These are phyloP conservation scores for Linaria vulgaris DNA, from an alignment of 257 asterid genomes.

Conservation along the genomic window DNA sequence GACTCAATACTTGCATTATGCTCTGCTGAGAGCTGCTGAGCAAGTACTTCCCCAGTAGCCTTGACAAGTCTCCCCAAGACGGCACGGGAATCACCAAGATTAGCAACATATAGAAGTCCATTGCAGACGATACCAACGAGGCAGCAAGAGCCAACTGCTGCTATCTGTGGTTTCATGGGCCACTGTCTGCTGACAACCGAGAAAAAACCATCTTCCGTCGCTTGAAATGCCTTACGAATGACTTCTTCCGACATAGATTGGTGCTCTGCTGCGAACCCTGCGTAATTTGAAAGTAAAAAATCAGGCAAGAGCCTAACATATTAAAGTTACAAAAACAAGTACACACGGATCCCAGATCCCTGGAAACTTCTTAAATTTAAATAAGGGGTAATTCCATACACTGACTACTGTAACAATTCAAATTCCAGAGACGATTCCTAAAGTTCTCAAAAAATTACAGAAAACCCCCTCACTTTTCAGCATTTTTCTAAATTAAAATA, in stretches of 20 bases:
- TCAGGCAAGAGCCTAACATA: not conserved
- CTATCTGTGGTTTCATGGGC: slow-evolving; percentile 30
- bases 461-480: no score
- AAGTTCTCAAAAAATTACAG: not conserved
- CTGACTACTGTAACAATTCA: not conserved
- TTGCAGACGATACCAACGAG: slow-evolving; percentile 25
- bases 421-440: not conserved
- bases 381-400: not conserved
- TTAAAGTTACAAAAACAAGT: not conserved
- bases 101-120: slow-evolving; percentile 24
- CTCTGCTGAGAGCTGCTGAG: slow-evolving; percentile 32
- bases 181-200: slow-evolving; percentile 25
- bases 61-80: slow-evolving; percentile 31
- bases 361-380: not conserved
- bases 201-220: slow-evolving; percentile 36
- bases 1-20: slow-evolving; percentile 32
- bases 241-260: slow-evolving; percentile 29
- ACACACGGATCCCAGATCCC: no score
- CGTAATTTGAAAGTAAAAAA: not conserved
- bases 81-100: slow-evolving; percentile 32
- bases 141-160: slow-evolving; percentile 32
- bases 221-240: slow-evolving; percentile 34
- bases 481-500: no score
- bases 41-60: slow-evolving; percentile 23
- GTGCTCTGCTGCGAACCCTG: slow-evolving; percentile 28